Evolutionary conservation across 2,329 filamentous ascomycete genomes (phyloP).

Genomic region (Aspergillus unguis): DNA sequence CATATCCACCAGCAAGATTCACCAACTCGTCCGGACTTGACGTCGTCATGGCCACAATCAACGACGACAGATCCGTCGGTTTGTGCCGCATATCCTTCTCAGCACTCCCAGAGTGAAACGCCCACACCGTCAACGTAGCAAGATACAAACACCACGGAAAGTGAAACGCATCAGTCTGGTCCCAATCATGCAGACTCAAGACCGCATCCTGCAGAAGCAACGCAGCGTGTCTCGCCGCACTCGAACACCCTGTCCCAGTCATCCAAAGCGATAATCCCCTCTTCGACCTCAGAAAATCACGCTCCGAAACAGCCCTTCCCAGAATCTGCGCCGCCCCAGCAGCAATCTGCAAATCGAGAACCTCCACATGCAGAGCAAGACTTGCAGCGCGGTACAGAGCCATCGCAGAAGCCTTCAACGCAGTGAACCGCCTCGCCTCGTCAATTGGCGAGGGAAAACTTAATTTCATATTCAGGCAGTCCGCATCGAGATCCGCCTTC

Average conservation of each 20-base stretch:
- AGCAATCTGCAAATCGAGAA: slow-evolving; percentile 61
- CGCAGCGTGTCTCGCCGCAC: slow-evolving; percentile 51
- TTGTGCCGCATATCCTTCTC: slow-evolving; percentile 32
- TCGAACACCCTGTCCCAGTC: slow-evolving; percentile 10
- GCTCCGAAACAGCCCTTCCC: slow-evolving; percentile 50
- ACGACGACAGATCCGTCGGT: slow-evolving; percentile 35
- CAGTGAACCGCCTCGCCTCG: slow-evolving; percentile 39
- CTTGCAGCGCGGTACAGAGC: slow-evolving; percentile 59
- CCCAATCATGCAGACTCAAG: slow-evolving; percentile 49
- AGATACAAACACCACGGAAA: slow-evolving; percentile 63
- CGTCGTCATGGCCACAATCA: slow-evolving; percentile 36
- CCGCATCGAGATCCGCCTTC: slow-evolving; percentile 57
- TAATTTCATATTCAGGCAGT: slow-evolving; percentile 43
- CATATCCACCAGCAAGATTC: slow-evolving; percentile 43
- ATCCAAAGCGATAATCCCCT: slow-evolving; percentile 25
- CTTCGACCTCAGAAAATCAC: slow-evolving; percentile 50
- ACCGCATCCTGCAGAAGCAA: slow-evolving; percentile 51
- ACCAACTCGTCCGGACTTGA: slow-evolving; percentile 36
- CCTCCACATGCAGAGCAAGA: slow-evolving; percentile 55
- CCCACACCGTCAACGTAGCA: slow-evolving; percentile 57
- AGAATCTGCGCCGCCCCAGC: slow-evolving; percentile 60
- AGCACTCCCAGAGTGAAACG: slow-evolving; percentile 51
- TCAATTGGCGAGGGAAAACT: slow-evolving; percentile 27
- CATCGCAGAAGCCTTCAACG: slow-evolving; percentile 50
- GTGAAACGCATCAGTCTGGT: slow-evolving; percentile 56